A percentile compares a stretch with the other conserved stretches of the same genome.
These are phyloP conservation scores for Aspergillus vadensis DNA, from an alignment of 2,329 filamentous ascomycete species.

Conservation along the genomic window DNA sequence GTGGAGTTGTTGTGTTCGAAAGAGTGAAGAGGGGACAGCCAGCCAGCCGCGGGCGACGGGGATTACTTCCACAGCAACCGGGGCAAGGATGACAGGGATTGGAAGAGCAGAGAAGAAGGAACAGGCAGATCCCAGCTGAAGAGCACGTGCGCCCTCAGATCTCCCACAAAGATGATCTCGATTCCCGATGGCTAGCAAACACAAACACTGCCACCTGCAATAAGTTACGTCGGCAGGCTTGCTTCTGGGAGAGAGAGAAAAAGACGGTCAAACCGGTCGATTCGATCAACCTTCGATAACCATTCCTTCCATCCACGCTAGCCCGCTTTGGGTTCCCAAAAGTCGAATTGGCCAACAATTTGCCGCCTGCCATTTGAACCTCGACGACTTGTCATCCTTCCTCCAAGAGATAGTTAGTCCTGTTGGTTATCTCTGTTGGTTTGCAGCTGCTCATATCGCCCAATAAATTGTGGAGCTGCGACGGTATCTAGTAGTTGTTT, in stretches of 20 bases:
- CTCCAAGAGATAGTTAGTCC: not conserved
- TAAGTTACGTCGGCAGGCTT: no score
- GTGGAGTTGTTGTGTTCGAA: not conserved
- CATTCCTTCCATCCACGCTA: not conserved
- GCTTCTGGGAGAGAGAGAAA: no score
- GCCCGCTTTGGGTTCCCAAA: not conserved
- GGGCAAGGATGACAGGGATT: not conserved
- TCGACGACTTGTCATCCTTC: not conserved
- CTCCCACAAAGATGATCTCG: no score
- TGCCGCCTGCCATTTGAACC: not conserved
- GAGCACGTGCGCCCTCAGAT: not conserved
- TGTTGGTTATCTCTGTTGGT: not conserved
- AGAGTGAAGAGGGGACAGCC: not conserved
- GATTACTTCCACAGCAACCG: constrained; percentile 9
- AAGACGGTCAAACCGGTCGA: not conserved
- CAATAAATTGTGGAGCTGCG: not conserved
- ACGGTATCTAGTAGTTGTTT: not conserved
- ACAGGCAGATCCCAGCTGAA: not conserved
- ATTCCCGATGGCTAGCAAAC: no score
- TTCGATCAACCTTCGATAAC: not conserved
- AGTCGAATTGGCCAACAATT: no score
- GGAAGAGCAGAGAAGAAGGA: not conserved
- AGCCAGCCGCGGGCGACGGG: not conserved
- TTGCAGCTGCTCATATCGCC: not conserved
- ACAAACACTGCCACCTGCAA: no score